A percentile compares a stretch with the other conserved stretches of the same genome.
phyloP scores from a whole-genome alignment of 441 rosid species.

The Gossypium lobatum region DNA sequence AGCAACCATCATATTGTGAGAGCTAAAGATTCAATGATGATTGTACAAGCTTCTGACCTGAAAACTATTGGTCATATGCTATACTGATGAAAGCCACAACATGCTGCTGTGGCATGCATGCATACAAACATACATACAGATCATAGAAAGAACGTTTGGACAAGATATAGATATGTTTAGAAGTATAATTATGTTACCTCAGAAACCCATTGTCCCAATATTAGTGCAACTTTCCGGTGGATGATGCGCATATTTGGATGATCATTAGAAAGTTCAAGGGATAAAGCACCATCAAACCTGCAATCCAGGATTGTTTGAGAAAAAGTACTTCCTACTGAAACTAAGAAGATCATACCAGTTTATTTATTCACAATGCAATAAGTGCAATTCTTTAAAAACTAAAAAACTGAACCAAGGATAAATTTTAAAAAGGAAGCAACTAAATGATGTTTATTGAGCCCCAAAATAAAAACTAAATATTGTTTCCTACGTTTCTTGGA shows the following conservation, averaged over 20 bases:
- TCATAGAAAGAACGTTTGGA: background rate
- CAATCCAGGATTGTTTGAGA: slow-evolving; percentile 14
- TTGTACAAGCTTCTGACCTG: background rate
- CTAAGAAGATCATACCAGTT: background rate
- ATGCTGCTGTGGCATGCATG: background rate
- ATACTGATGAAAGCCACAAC: slow-evolving; percentile 9
- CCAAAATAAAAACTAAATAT: no score
- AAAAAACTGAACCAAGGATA: background rate
- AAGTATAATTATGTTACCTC: slow-evolving; percentile 53
- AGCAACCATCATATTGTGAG: background rate
- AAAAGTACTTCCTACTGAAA: background rate
- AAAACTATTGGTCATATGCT: background rate
- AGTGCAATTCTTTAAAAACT: background rate
- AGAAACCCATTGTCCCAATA: slow-evolving; percentile 99
- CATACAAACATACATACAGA: background rate
- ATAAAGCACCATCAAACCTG: slow-evolving; percentile 96
- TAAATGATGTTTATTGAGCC: background rate
- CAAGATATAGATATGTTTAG: background rate
- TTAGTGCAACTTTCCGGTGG: slow-evolving; percentile 91
- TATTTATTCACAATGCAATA: background rate
- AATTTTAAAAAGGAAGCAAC: background rate
- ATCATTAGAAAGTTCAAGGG: slow-evolving; percentile 83
- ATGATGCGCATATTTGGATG: slow-evolving; percentile 90
- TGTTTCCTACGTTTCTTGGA: background rate
- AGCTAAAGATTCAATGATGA: background rate